A percentile compares a stretch with the other conserved stretches of the same genome.
phyloP scores from a whole-genome alignment of 192 early-diverging fungal species.

The Rhizophagus clarus region DNA sequence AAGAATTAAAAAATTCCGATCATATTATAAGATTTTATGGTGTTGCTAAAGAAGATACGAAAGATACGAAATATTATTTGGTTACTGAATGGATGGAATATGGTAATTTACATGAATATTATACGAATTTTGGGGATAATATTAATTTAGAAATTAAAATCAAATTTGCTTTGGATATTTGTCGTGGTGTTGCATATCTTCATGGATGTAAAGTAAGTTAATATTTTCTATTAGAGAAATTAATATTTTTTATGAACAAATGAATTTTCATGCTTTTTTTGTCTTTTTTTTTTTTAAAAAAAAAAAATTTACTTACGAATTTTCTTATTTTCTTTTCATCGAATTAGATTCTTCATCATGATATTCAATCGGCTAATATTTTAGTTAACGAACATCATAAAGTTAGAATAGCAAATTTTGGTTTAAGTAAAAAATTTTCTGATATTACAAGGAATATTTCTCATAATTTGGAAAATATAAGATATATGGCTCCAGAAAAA shows the following conservation, averaged over 20 bases:
- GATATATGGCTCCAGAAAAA: constrained; percentile 24
- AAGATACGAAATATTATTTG: constrained; percentile 38
- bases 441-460: constrained; percentile 15
- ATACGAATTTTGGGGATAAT: constrained; percentile 16
- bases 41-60: constrained; percentile 12
- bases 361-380: constrained; percentile 17
- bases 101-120: constrained; percentile 44
- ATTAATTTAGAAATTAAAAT: constrained; percentile 31
- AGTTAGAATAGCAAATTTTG: constrained; percentile 22
- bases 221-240: no score
- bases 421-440: neutral
- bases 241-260: no score
- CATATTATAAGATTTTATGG: constrained; percentile 22
- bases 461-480: constrained; percentile 1
- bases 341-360: constrained; percentile 26
- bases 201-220: constrained; percentile 18
- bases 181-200: constrained; percentile 41
- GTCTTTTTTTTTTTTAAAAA: neutral
- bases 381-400: neutral
- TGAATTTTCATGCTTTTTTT: no score
- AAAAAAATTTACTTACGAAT: neutral
- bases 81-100: constrained; percentile 41
- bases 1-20: constrained; percentile 19
- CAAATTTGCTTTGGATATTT: constrained; percentile 41
- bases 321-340: neutral